A percentile compares a stretch with the other conserved stretches of the same genome.
These are phyloP conservation scores for Phylloporus rhodoxanthus DNA, from an alignment of 768 basidiomycete species.

Conservation along the genomic window DNA sequence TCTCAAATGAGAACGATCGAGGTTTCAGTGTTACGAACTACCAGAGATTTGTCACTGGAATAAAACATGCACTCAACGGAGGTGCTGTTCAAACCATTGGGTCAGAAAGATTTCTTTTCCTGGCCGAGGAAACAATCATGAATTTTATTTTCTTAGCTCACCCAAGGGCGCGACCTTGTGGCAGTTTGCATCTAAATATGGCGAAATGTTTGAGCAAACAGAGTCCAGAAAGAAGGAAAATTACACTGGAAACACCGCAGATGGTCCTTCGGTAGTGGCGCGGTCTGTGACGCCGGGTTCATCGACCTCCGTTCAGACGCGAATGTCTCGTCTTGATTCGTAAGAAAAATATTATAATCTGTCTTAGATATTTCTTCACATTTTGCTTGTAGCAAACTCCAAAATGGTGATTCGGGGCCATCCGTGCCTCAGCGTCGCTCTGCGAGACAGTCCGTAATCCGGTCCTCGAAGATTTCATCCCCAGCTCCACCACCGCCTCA, in stretches of 20 bases:
- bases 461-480: constrained; percentile 10
- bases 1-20: constrained; percentile 17
- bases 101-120: constrained; percentile 12
- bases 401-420: constrained; percentile 5
- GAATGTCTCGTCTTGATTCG: constrained; percentile 8
- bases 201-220: constrained; percentile 16
- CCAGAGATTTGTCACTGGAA: constrained; percentile 14
- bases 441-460: constrained; percentile 29
- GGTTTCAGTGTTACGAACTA: constrained; percentile 20
- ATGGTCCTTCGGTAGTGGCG: not conserved
- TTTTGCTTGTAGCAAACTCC: constrained; percentile 8
- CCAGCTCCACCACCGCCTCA: constrained; percentile 30
- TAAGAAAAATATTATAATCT: constrained; percentile 10
- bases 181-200: not conserved
- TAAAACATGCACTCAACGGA: not conserved
- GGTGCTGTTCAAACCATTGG: not conserved
- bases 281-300: constrained; percentile 18
- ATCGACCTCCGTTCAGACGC: constrained; percentile 13
- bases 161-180: constrained; percentile 11
- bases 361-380: not conserved
- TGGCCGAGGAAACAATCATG: not conserved
- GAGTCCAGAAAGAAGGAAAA: constrained; percentile 2
- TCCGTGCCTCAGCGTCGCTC: constrained; percentile 30
- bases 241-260: not conserved
- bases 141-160: constrained; percentile 13